These are phyloP conservation scores for Jatropha curcas DNA, from an alignment of 345 rosid species.

Conservation along the genomic window DNA sequence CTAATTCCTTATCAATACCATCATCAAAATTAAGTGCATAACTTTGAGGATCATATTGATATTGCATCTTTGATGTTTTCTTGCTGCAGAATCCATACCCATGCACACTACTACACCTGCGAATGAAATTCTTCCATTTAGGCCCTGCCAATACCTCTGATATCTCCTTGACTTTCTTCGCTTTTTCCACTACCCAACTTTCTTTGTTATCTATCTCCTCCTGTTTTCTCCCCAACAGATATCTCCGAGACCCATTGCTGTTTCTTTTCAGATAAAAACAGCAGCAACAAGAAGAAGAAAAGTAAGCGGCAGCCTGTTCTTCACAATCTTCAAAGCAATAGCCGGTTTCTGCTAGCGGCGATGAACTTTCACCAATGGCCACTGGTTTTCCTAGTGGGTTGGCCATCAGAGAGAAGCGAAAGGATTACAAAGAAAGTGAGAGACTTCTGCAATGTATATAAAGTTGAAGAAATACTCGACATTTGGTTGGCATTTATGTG, in stretches of 20 bases:
- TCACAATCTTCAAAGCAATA: slow-evolving; percentile 31
- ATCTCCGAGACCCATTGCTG: slow-evolving; percentile 14
- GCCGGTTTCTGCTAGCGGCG: not conserved
- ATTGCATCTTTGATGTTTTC: slow-evolving; percentile 30
- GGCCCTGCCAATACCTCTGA: slow-evolving; percentile 61
- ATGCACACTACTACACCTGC: slow-evolving; percentile 35
- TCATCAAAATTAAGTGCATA: slow-evolving; percentile 78
- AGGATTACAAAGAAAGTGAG: no score
- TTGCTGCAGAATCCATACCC: slow-evolving; percentile 26
- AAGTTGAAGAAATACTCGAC: no score
- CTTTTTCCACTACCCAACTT: slow-evolving; percentile 35
- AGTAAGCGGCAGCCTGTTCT: slow-evolving; percentile 17
- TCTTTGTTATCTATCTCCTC: slow-evolving; percentile 21
- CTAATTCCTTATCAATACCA: slow-evolving; percentile 31
- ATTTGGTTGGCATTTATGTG: not conserved
- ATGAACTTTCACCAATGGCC: not conserved
- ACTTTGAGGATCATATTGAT: slow-evolving; percentile 58
- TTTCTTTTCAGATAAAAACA: slow-evolving; percentile 32
- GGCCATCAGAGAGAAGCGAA: not conserved
- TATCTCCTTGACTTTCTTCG: slow-evolving; percentile 40
- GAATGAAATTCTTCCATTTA: slow-evolving; percentile 62
- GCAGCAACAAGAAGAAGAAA: slow-evolving; percentile 28
- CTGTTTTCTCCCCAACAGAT: slow-evolving; percentile 3
- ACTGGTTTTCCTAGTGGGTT: not conserved
- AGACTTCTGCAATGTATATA: no score